Base-by-base conservation (phyloP, 2,329 filamentous ascomycete species). In the Exserohilum turcica region DNA sequence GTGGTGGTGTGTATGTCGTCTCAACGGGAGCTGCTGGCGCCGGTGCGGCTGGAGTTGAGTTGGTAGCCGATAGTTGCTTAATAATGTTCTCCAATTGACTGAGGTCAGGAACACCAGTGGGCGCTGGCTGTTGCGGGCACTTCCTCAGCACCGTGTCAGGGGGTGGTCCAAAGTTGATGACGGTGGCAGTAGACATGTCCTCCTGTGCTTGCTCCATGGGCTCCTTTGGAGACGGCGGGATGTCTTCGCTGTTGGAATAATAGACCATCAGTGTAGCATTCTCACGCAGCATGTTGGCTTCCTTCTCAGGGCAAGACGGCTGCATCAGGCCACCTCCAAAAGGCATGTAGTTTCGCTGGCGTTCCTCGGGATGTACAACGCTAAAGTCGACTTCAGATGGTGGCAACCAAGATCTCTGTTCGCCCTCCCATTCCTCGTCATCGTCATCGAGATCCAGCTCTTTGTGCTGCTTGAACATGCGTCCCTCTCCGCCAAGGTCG, bases 401-500 rank as follows among this genome's bases (percentile, higher is more conserved):
- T 18, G 66, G 62, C 12, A 47, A 59, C 70, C 70, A 77, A 3
- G 69, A 61, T 9, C 65, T 64, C 43, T 65, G 62, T n/a, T 69
- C 64, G 3, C 59, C 39, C 5, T 79, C 74, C 2, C 68, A 77
- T 0, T 88, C 84, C 24, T 87, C 85, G 10, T 86, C 84, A 21
- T 84, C 84, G 0, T 86, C 70, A 7, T 74, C 83, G 2, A 84
- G 82, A 38, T 88, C 85, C 78, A 88, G 86, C 43, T 89, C 87
- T 66, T 90, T 75, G 52, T 81, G 79, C 56, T 79, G 76, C 62
- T 81, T 81, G 72, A 82, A 77, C 77, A 80, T 79, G 36, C 77
- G 76, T 29, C 79, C 79, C 64, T 82, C 90, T 5, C 85, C 86
- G 43, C 86, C 85, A 64, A 90, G 87, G 68, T 92, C 89, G 27